A percentile compares a stretch with the other conserved stretches of the same genome.
Evolutionary conservation across 345 rosid genomes (phyloP).

Genomic region (Linum tenue): DNA sequence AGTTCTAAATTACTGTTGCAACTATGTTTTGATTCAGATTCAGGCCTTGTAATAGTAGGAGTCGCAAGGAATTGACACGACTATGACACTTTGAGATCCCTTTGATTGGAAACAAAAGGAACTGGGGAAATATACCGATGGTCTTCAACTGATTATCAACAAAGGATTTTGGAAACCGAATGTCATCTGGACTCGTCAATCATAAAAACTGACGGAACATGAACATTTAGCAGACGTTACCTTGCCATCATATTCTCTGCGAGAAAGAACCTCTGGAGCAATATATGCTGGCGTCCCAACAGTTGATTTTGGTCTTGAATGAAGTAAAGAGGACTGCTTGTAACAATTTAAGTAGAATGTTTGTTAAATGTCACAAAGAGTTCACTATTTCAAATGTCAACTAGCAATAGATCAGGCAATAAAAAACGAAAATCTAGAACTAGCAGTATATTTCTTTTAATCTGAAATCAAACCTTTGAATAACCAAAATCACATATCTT

Average conservation of each 20-base stretch:
- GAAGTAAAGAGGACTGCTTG: slow-evolving; percentile 1
- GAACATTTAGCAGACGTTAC: not conserved
- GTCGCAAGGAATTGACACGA: not conserved
- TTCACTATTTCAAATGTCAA: not conserved
- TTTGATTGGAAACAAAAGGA: too few relatives aligned
- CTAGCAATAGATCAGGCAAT: not conserved
- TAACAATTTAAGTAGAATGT: not conserved
- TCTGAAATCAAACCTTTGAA: not conserved
- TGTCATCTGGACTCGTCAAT: not conserved
- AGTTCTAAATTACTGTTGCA: not conserved
- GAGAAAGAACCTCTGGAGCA: slow-evolving; percentile 7
- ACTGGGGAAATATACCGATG: too few relatives aligned
- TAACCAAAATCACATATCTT: slow-evolving; percentile 5
- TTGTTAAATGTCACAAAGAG: not conserved
- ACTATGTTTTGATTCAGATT: too few relatives aligned
- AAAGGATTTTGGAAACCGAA: not conserved
- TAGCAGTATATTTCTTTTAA: too few relatives aligned
- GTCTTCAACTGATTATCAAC: too few relatives aligned
- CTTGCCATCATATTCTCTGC: slow-evolving; percentile 8
- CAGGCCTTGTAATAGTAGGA: not conserved
- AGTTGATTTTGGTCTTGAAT: slow-evolving; percentile 6
- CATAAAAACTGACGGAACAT: not conserved
- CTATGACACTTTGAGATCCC: too few relatives aligned
- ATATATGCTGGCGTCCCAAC: slow-evolving; percentile 5
- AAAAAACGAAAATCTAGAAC: not conserved